Base-by-base conservation (phyloP, 2,329 filamentous ascomycete species). In the Hortaea werneckii region DNA sequence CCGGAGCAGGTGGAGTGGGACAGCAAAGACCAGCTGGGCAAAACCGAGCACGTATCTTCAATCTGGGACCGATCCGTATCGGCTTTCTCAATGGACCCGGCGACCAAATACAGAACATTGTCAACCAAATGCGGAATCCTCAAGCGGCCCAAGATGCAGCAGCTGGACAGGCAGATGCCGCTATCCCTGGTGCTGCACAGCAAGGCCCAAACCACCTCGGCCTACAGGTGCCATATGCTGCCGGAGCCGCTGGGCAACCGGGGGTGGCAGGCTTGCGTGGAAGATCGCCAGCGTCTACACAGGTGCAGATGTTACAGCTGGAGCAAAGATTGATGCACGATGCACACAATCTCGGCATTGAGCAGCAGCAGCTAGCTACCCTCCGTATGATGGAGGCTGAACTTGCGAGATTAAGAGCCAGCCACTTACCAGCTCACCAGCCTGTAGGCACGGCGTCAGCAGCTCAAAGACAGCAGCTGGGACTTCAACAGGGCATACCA, bases 21-120 rank as follows among this genome's bases (percentile, higher is more conserved):
- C 42, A 57, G 38, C 46, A 45, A 29, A 38, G 45, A 52, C 65
- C 62, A 52, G 63, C 64, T 46, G 65, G 63, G 49, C 65, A 64
- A 47, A 63, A 62, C 39, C 73, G 62, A 47, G 55, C 61, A 29
- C 54, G 62, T 7, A 59, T 86, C 45, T 81, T 83, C 56, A 83
- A 86, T 54, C 67, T 92, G 40, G 86, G 86, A 0, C 86, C 86
- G 2, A 69, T 92, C 29, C 73, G 85, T 28, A 69, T 92, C 20
- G 85, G 83, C 0, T 85, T 90, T 55, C 70, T 75, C 13, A 75
- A 74, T 38, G 70, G 83, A 65, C 63, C 82, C 65, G 64, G 55
- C 29, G 58, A 57, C 6, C 60, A 64, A 30, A 54, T 65, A 6
- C 67, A 72, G 54, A 78, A 77, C 37, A 48, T 62, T 26, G 47